phyloP scores from a whole-genome alignment of 495 filamentous ascomycete genomes.

The Stereocaulon alpinum region DNA sequence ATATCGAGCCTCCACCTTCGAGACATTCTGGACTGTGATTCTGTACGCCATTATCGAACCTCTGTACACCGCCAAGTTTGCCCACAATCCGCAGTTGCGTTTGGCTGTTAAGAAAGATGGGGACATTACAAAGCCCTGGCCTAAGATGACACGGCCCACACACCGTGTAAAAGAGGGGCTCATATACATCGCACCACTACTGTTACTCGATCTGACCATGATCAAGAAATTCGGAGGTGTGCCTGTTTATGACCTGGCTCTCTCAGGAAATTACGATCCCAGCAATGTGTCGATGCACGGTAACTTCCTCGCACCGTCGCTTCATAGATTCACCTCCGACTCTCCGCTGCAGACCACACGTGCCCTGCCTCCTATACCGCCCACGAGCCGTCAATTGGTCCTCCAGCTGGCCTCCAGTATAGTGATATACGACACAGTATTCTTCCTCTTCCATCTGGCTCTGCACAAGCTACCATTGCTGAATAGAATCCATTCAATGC shows the following conservation, averaged over 20 bases:
- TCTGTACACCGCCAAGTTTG: constrained; percentile 20
- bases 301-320: constrained; percentile 25
- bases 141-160: constrained; percentile 24
- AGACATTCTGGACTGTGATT: constrained; percentile 27
- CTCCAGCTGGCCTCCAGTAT: constrained; percentile 23
- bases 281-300: constrained; percentile 8
- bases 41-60: constrained; percentile 26
- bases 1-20: constrained; percentile 26
- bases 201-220: constrained; percentile 26
- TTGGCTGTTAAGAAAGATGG: constrained; percentile 12
- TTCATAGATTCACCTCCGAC: constrained; percentile 25
- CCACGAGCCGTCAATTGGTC: constrained; percentile 23
- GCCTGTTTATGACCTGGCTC: constrained; percentile 18
- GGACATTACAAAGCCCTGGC: constrained; percentile 10
- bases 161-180: constrained; percentile 19
- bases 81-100: constrained; percentile 22
- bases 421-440: constrained; percentile 29
- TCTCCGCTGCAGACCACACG: constrained; percentile 27
- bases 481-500: constrained; percentile 19
- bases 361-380: constrained; percentile 22
- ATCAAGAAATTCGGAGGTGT: constrained; percentile 31
- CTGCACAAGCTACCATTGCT: constrained; percentile 24
- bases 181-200: constrained; percentile 23
- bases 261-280: constrained; percentile 25
- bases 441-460: constrained; percentile 29